Base-by-base conservation (phyloP, 1,284 basidiomycete genomes). In the Sanguinoderma infundibulare region DNA sequence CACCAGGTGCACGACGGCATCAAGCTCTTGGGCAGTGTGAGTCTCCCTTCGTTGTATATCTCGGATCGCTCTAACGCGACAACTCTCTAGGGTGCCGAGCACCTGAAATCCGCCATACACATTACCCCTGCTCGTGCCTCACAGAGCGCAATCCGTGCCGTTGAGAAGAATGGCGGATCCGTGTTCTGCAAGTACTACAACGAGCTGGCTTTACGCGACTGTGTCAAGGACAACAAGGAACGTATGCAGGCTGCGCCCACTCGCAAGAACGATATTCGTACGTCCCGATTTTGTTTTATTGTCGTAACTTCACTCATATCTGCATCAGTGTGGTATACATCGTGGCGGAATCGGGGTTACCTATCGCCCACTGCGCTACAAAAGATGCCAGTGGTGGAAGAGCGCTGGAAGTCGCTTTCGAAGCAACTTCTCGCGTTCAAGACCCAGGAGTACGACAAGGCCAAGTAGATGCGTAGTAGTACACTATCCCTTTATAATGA, bases 171-270 rank as follows among this genome's bases (percentile, higher is more conserved):
- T 4, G 95, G 96, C 17, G 98, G 97, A 20, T 86, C 86, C 51
- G 87, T 98, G 24, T 87, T 92, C 53, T 96, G 95, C 78, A 90
- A 94, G 70, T 98, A 95, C 75, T 97, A 98, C 80, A 99, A 98
- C 74, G 78, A 84, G 10, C 82, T 97, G 52, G 89, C 92, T 0
- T 81, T 99, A 53, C 84, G 88, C 40, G 93, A 96, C 70, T 90
- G 91, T 66, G 77, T 96, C 55, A 89, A 91, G 64, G 91, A 87
- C 5, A 80, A 85, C 53, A 86, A 83, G 26, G 88, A 92, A 69
- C 83, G 89, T 61, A 77, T 83, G 62, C 80, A 85, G 62, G 94
- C 95, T 22, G 86, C 88, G 22, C 95, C 95, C 1, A 92, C 91
- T n/a, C 86, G 90, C 66, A 87, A 92, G 67, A 84, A 86, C 60